phyloP scores from a whole-genome alignment of 257 asterid genomes.

The Marsdenia floribunda region DNA sequence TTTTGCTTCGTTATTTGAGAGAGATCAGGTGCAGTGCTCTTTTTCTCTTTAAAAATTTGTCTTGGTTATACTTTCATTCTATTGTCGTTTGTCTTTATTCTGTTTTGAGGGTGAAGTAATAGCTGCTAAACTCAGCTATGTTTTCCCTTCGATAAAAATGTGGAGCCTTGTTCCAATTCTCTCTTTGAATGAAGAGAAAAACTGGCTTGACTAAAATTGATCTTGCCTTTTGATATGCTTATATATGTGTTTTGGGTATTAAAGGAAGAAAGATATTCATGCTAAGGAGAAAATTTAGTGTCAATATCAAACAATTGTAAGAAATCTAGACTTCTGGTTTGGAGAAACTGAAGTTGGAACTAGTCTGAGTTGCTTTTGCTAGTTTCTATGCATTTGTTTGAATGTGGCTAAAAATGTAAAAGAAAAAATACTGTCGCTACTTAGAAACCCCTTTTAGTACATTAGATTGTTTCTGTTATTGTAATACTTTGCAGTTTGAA shows the following conservation, averaged over 20 bases:
- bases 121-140: background rate
- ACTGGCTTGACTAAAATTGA: background rate
- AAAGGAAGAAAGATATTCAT: background rate
- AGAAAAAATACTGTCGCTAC: background rate
- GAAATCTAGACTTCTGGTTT: background rate
- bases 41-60: background rate
- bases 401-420: background rate
- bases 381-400: background rate
- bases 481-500: too few relatives aligned
- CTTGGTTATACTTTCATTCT: background rate
- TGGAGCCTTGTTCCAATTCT: background rate
- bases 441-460: background rate
- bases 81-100: background rate
- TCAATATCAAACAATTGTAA: background rate
- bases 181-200: background rate
- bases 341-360: background rate
- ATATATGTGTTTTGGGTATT: background rate
- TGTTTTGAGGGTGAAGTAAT: background rate
- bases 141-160: background rate
- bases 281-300: background rate
- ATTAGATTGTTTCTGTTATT: background rate
- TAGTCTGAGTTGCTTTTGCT: background rate
- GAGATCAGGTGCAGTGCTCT: conserved; percentile 27
- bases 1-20: conserved; percentile 30
- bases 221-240: background rate